These are phyloP conservation scores for Thymus quinquecostatus DNA, from an alignment of 257 asterid genomes.

Conservation along the genomic window DNA sequence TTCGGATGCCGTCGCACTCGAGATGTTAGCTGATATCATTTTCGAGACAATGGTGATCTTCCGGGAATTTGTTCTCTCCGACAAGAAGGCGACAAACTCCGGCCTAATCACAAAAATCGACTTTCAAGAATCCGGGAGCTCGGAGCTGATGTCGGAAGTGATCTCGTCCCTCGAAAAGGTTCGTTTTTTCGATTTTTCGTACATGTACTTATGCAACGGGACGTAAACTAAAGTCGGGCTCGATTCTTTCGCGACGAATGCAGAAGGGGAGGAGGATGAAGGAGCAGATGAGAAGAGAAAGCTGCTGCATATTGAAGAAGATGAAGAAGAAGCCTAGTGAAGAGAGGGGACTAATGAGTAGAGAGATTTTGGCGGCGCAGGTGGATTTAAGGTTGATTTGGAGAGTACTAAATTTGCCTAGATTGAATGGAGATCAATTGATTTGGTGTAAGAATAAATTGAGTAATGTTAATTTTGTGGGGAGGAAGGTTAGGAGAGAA, in stretches of 20 bases:
- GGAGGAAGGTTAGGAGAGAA: slow-evolving; percentile 59
- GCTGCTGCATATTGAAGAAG: slow-evolving; percentile 77
- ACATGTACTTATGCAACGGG: background rate
- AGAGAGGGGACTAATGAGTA: slow-evolving; percentile 24
- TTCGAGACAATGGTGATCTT: slow-evolving; percentile 61
- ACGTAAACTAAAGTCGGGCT: background rate
- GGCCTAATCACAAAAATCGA: slow-evolving; percentile 33
- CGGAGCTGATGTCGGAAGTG: slow-evolving; percentile 46
- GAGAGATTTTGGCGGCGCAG: slow-evolving; percentile 44
- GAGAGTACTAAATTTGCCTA: slow-evolving; percentile 60
- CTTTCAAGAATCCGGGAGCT: slow-evolving; percentile 32
- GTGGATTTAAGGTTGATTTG: slow-evolving; percentile 68
- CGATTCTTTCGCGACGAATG: slow-evolving; percentile 14
- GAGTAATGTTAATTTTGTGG: slow-evolving; percentile 53
- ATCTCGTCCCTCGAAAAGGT: slow-evolving; percentile 71
- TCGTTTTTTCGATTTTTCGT: background rate
- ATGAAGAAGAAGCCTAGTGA: slow-evolving; percentile 42
- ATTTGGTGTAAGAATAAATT: slow-evolving; percentile 78
- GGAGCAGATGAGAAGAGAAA: slow-evolving; percentile 59
- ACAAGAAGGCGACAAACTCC: slow-evolving; percentile 47
- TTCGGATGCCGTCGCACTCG: slow-evolving; percentile 47
- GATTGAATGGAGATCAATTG: slow-evolving; percentile 56
- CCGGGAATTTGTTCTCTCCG: slow-evolving; percentile 67
- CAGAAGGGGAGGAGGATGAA: slow-evolving; percentile 76
- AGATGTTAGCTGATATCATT: slow-evolving; percentile 44